Evolutionary conservation across 2,329 filamentous ascomycete species (phyloP), one percentile per base, ranked within the genome.

Genomic region (Scortechinia acanthostroma): DNA sequence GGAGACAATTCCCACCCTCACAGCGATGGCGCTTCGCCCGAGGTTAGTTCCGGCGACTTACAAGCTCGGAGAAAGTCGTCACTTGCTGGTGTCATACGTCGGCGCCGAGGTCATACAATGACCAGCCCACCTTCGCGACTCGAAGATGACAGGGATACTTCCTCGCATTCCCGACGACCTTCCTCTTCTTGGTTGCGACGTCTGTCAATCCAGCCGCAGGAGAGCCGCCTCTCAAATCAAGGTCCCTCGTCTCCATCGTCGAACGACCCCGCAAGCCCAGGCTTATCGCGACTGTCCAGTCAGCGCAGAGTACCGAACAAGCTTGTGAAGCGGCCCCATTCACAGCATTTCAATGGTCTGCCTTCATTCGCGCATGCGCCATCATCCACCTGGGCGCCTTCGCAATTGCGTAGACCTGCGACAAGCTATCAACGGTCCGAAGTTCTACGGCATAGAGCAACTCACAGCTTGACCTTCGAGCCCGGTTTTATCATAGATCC

Each of bases 391-490:
- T 65, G 69, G 22, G 62, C 64, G 46, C 59, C 71, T n/a, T 63
- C 73, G 3, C 66, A 68, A 20, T 65, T 81, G 46, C 71, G 73
- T 46, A 69, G 79, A 47, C 79, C 79, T 42, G 77, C 76, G 15
- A 83, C 79, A 13, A 83, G 79, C 58, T 75, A 83, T 57, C 77
- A 83, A 55, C 67, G 79, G 44, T 76, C 74, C 21, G 72, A 71
- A 42, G 73, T 71, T 5, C 62, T 77, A 48, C 69, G 70, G n/a
- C 25, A 30, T n/a, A 30, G 25, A n/a, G 10, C 25, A 30, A 30
- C 25, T 10, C 25, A 30, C 25, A 30, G 25, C 25, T 30, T 30
- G n/a, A 30, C 10, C 25, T 30, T 30, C 25, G 25, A 30, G 25
- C 25, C 25, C 10, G 25, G 25, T 30, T 30, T n/a, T 10, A 10